phyloP scores from a whole-genome alignment of 2,329 filamentous ascomycete species.

The Incumbomyces delicatus region DNA sequence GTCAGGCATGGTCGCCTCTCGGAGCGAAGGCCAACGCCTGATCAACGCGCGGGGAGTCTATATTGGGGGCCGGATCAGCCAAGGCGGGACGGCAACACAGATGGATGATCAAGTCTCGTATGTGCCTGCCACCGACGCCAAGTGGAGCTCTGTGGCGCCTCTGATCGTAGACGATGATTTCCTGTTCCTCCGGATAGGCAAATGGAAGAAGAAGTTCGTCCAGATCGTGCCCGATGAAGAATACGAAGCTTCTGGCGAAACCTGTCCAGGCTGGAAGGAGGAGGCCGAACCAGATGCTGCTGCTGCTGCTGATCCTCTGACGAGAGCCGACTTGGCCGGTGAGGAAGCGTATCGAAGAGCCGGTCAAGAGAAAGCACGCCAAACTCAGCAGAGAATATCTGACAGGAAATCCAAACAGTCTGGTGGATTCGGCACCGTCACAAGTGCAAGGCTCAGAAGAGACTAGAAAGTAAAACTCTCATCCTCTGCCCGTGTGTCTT shows the following conservation, averaged over 20 bases:
- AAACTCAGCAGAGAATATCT: background rate
- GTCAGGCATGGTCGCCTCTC: slow-evolving; percentile 43
- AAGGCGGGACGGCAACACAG: slow-evolving; percentile 21
- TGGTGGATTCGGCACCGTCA: background rate
- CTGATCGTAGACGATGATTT: slow-evolving; percentile 42
- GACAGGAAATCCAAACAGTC: background rate
- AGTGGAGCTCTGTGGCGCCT: slow-evolving; percentile 36
- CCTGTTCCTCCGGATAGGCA: slow-evolving; percentile 48
- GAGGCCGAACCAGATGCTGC: slow-evolving; percentile 8
- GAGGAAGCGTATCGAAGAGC: background rate
- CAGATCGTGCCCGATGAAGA: slow-evolving; percentile 46
- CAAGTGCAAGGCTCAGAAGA: background rate
- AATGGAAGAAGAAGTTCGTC: slow-evolving; percentile 51
- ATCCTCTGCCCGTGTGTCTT: too few relatives aligned
- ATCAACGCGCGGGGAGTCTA: slow-evolving; percentile 42
- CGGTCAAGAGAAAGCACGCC: background rate
- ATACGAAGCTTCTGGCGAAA: slow-evolving; percentile 37
- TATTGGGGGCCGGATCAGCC: slow-evolving; percentile 35
- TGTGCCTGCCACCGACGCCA: slow-evolving; percentile 29
- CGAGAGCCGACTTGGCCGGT: background rate
- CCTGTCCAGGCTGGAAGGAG: slow-evolving; percentile 43
- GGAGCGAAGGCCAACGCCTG: slow-evolving; percentile 42
- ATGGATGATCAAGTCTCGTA: slow-evolving; percentile 41
- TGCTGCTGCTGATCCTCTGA: background rate
- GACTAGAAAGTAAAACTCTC: background rate